Evolutionary conservation across 2,329 filamentous ascomycete species (phyloP), one percentile per base, ranked within the genome.

Genomic region (Calonectria fujianensis): DNA sequence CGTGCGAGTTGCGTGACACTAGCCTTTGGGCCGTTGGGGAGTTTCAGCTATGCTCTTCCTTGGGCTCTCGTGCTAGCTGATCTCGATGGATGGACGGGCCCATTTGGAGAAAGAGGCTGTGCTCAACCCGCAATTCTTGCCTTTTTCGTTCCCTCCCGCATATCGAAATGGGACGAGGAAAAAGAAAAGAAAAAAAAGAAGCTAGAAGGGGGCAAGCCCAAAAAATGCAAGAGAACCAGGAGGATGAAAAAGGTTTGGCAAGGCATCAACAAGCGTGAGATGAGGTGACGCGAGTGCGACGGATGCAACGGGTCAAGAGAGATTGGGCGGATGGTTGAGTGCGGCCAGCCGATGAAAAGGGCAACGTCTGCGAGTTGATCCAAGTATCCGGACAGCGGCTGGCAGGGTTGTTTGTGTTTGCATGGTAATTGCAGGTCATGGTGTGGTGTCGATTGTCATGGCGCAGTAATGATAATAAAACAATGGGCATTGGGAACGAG

Each of bases 21-120:
- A 69, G 65, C 57, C 35, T 39, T 39, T 39, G 61, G 72, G 57
- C 57, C 63, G 35, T 48, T 11, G 45, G 45, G 61, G 72, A 52
- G 74, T 74, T 79, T 74, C 73, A 78, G 75, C 68, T 74, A 24
- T 48, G 65, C 67, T 64, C 63, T 41, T 75, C 75, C 70, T 73
- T 68, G 57, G 72, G 16, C 29, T 52, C 54, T 57, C 65, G 68
- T 52, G n/a, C 48, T 67, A 48, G 61, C 61, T 48, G 61, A 32
- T 64, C 14, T 45, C 27, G 20, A 48, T 48, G 61, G 61, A 31
- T 31, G 61, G n/a, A 45, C 61, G 61, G 61, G 61, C 24, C 61
- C 61, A 35, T 37, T 54, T n/a, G 24, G 39, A 65, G 70, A 31
- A 27, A 32, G 57, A 70, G 48, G 57, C 59, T 54, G 69, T 45